phyloP scores from a whole-genome alignment of 2,329 filamentous ascomycete genomes.

The Claviceps humidiphila region DNA sequence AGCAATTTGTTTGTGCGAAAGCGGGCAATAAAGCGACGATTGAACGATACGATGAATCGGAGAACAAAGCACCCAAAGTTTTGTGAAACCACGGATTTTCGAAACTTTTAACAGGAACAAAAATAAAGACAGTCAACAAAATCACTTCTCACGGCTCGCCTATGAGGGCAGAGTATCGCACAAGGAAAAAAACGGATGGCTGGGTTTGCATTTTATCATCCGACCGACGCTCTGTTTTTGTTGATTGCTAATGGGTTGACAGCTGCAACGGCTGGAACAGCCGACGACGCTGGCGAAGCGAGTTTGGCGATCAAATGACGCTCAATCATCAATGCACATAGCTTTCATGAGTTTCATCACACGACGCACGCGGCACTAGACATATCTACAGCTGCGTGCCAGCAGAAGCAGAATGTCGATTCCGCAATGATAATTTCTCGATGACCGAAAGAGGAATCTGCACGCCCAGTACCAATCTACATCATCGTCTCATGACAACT shows the following conservation, averaged over 20 bases:
- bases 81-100: not conserved
- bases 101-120: not conserved
- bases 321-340: not conserved
- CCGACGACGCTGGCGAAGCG: conserved; percentile 1
- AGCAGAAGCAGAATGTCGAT: not conserved
- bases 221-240: not conserved
- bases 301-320: not conserved
- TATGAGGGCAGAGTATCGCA: not conserved
- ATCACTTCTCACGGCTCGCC: not conserved
- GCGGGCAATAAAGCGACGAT: not conserved
- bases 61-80: not conserved
- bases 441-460: too few relatives aligned
- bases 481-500: not conserved
- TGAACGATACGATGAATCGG: not conserved
- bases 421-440: too few relatives aligned
- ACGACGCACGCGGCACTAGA: not conserved
- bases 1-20: not conserved
- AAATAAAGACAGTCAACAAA: not conserved
- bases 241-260: not conserved
- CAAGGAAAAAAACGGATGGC: not conserved
- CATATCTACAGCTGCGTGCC: too few relatives aligned
- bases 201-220: not conserved
- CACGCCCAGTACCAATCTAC: not conserved
- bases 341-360: not conserved
- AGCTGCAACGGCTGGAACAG: conserved; percentile 2